Percentiles rank a stretch among this genome's conserved stretches.
phyloP scores from a whole-genome alignment of 192 early-diverging fungal genomes.

The Coemansia sp. region DNA sequence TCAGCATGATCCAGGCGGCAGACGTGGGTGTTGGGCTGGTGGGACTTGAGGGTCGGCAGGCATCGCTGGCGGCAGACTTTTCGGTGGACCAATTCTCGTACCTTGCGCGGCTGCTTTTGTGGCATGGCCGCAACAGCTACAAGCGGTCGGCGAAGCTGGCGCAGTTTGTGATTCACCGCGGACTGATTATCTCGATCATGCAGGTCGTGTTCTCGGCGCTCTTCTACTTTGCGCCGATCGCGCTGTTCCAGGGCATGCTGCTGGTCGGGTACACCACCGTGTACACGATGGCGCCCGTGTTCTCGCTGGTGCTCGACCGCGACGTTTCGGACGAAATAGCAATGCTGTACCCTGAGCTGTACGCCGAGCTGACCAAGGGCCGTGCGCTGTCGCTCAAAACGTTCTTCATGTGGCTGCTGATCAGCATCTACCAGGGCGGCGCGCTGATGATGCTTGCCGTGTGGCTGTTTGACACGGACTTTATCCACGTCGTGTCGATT shows the following conservation, averaged over 20 bases:
- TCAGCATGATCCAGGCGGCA: conserved; percentile 95
- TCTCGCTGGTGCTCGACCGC: conserved; percentile 89
- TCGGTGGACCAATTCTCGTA: conserved; percentile 86
- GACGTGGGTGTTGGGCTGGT: conserved; percentile 97
- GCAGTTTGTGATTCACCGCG: conserved; percentile 97
- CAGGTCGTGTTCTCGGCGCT: conserved; percentile 95
- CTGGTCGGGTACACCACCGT: conserved; percentile 94
- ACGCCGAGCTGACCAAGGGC: conserved; percentile 93
- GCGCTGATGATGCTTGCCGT: conserved; percentile 94
- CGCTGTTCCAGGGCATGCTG: conserved; percentile 85
- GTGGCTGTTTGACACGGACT: conserved; percentile 93
- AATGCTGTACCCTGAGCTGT: conserved; percentile 88
- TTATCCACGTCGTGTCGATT: conserved; percentile 92
- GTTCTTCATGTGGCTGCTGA: conserved; percentile 92
- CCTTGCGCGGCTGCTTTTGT: conserved; percentile 82
- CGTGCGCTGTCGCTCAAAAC: conserved; percentile 88
- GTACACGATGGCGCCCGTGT: conserved; percentile 96
- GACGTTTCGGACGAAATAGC: conserved; percentile 90
- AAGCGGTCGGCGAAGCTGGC: conserved; percentile 90
- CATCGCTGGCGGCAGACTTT: conserved; percentile 92
- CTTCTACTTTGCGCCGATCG: conserved; percentile 97
- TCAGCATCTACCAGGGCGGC: conserved; percentile 96
- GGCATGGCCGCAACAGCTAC: conserved; percentile 96
- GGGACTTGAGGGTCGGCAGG: conserved; percentile 95
- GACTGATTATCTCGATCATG: conserved; percentile 96